Evolutionary conservation across 179 eudicot genomes (phyloP).

Genomic region (Sideroxylon spinosum): DNA sequence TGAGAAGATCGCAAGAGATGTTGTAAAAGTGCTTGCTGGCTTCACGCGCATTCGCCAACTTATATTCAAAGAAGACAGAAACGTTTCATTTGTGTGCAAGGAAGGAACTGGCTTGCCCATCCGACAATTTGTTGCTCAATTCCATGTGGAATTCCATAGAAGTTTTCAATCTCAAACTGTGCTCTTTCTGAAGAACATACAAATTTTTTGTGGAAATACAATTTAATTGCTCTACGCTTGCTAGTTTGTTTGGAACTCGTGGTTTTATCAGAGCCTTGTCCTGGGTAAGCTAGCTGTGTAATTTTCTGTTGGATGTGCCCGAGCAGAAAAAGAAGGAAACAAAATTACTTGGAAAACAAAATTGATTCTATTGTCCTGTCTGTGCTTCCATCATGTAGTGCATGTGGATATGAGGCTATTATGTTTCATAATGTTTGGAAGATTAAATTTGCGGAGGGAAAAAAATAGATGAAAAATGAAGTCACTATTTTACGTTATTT

Average conservation of each 20-base stretch:
- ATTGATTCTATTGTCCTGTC: no score
- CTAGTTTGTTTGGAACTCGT: background rate
- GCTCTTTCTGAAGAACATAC: background rate
- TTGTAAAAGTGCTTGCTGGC: conserved; percentile 12
- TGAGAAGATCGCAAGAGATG: conserved; percentile 46
- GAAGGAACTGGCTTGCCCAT: conserved; percentile 1
- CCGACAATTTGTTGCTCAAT: conserved; percentile 4
- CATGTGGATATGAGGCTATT: no score
- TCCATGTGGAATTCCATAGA: background rate
- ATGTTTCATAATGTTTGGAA: no score
- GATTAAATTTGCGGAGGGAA: no score
- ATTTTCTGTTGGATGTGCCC: no score
- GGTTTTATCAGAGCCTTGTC: no score
- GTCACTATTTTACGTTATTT: no score
- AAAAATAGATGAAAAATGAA: no score
- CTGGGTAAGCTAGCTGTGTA: no score
- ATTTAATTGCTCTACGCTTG: background rate
- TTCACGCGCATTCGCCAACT: background rate
- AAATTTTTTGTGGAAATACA: conserved; percentile 10
- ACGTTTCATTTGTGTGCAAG: background rate
- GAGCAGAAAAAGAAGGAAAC: no score
- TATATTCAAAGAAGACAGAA: background rate
- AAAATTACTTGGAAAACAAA: no score
- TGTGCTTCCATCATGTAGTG: no score
- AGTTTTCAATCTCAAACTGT: background rate